Evolutionary conservation across 2,329 filamentous ascomycete genomes (phyloP).

Genomic region (Penicillium sp.): DNA sequence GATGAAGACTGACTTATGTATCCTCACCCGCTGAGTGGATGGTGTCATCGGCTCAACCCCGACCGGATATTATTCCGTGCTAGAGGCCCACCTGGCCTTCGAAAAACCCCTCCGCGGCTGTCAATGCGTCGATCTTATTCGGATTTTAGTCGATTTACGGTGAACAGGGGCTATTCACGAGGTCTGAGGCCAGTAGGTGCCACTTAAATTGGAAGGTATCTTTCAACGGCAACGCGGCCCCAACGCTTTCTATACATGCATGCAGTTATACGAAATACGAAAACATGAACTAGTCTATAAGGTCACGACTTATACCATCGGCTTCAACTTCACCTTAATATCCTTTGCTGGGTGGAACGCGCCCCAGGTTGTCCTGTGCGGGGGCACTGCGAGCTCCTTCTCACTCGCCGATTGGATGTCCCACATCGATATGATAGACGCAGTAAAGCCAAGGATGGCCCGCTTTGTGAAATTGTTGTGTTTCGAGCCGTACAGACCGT

Average conservation of each 20-base stretch:
- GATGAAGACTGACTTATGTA: conserved; percentile 12
- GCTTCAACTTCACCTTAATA: conserved; percentile 54
- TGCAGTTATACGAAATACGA: neutral
- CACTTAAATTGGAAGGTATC: neutral
- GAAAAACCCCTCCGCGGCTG: neutral
- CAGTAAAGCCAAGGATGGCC: conserved; percentile 51
- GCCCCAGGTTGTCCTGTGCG: conserved; percentile 47
- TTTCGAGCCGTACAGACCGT: conserved; percentile 50
- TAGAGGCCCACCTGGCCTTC: neutral
- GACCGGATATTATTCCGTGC: conserved; percentile 24
- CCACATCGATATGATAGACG: conserved; percentile 56
- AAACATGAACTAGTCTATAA: neutral
- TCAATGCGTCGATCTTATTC: neutral
- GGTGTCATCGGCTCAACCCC: conserved; percentile 24
- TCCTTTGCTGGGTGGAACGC: conserved; percentile 53
- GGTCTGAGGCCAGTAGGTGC: neutral
- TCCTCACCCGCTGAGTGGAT: conserved; percentile 18
- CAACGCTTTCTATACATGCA: neutral
- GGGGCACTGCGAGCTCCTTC: conserved; percentile 52
- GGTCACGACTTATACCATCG: conserved; percentile 29
- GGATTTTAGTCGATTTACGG: neutral
- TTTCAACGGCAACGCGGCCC: neutral
- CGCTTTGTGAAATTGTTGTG: conserved; percentile 52
- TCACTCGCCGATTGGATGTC: conserved; percentile 51
- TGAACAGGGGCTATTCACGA: neutral